Evolutionary conservation across 2,329 filamentous ascomycete genomes (phyloP), one percentile per base, ranked within the genome.

Genomic region (Hymenoscyphus albidus): DNA sequence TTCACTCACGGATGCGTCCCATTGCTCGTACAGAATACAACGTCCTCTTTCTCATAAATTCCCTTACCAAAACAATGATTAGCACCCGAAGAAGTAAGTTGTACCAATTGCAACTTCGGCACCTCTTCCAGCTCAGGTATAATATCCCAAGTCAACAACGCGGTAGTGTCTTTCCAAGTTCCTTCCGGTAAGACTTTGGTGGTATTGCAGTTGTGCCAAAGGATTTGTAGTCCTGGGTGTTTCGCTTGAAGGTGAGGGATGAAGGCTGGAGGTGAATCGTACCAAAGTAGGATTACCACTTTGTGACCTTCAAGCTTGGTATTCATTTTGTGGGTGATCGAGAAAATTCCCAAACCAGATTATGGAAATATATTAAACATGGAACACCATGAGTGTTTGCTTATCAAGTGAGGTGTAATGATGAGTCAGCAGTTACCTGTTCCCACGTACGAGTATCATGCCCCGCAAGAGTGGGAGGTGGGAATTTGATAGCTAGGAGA

Each of bases 1-100:
- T 10, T 3, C 2, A 75, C 78, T 64, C 64, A 80, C 79, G 79
- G 73, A 65, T 81, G 79, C 31, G 74, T 75, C 0, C 80, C 80
- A 62, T 78, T 81, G 0, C 75, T 73, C 9, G 77, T 79, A 70
- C 77, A 78, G 58, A 82, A 80, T 0, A 72, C 62, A 3, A 80
- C 73, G 1, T 75, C 64, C 0, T 72, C 70, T 39, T 79, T 73
- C 58, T 71, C 64, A 67, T 77, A 81, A 31, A 71, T 65, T 10
- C 70, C 70, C 60, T 79, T 74, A 0, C 70, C 69, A 4, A 75
- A 64, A 78, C 80, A 82, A 44, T 69, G 69, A 65, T 83, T 80
- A 0, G 77, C 77, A 1, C 81, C 81, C 1, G 81, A 78, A 0
- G 77, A 80, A 0, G 74, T 70, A 32, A 80, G 67, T 72, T 83